A percentile compares a stretch with the other conserved stretches of the same genome.
Conservation (phyloP, 1,139 yeast genomes). For the Chernovozyma sophiae-reginae region DNA sequence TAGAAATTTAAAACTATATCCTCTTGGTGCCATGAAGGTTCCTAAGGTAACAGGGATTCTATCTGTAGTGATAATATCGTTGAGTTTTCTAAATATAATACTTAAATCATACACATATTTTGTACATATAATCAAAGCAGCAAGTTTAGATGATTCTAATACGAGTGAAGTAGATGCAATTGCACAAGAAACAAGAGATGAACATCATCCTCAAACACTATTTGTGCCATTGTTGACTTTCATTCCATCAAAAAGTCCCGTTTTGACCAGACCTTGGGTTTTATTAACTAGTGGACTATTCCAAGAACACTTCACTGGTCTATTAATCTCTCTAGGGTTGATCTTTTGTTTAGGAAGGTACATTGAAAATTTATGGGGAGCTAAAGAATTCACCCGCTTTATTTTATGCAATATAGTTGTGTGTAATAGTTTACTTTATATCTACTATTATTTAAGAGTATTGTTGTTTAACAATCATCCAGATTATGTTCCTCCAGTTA, state of each 20-base stretch:
- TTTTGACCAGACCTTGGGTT: slow-evolving; percentile 37
- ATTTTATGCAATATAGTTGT: slow-evolving; percentile 19
- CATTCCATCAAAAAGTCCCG: slow-evolving; percentile 37
- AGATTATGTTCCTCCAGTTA: slow-evolving; percentile 32
- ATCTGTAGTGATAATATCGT: slow-evolving; percentile 28
- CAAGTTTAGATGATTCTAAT: slow-evolving; percentile 8
- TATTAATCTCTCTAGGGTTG: slow-evolving; percentile 21
- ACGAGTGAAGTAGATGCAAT: slow-evolving; percentile 16
- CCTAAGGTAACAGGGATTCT: slow-evolving; percentile 34
- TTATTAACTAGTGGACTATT: slow-evolving; percentile 31
- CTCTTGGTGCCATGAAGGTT: slow-evolving; percentile 21
- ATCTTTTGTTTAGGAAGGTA: slow-evolving; percentile 35
- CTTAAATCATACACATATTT: slow-evolving; percentile 31
- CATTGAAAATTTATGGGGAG: slow-evolving; percentile 38
- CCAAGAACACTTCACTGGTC: slow-evolving; percentile 31
- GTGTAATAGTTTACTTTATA: slow-evolving; percentile 32
- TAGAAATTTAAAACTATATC: too few relatives aligned
- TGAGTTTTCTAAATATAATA: slow-evolving; percentile 24
- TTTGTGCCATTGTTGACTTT: slow-evolving; percentile 39
- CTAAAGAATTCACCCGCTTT: slow-evolving; percentile 28
- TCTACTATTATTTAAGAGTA: slow-evolving; percentile 23
- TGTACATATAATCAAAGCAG: slow-evolving; percentile 25
- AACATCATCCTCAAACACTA: slow-evolving; percentile 40
- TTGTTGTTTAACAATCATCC: neutral
- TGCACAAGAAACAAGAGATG: slow-evolving; percentile 33